These are phyloP conservation scores for Trichocladium uniseriatum DNA, from an alignment of 495 filamentous ascomycete genomes.

Conservation along the genomic window DNA sequence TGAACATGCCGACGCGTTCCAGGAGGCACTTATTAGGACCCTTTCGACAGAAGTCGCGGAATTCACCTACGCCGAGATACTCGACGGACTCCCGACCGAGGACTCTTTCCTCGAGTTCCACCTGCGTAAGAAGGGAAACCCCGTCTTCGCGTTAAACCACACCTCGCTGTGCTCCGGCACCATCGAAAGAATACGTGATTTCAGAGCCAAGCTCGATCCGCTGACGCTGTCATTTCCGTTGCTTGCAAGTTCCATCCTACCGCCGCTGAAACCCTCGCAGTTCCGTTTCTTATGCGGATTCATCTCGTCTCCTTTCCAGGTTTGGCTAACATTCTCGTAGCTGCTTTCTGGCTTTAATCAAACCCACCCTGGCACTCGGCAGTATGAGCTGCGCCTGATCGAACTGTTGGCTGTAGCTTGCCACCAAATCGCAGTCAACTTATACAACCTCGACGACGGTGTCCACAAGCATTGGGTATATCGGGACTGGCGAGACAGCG, in stretches of 20 bases:
- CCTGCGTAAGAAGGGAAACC: background rate
- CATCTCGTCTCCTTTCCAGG: too few relatives aligned
- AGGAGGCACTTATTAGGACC: background rate
- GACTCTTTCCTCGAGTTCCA: constrained; percentile 2
- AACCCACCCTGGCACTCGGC: too few relatives aligned
- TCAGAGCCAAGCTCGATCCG: background rate
- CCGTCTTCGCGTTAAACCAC: background rate
- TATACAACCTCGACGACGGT: too few relatives aligned
- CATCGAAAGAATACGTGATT: background rate
- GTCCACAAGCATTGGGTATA: too few relatives aligned
- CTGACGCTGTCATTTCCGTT: background rate
- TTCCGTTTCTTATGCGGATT: too few relatives aligned
- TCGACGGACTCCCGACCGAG: constrained; percentile 4
- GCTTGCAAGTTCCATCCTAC: background rate
- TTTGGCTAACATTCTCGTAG: too few relatives aligned
- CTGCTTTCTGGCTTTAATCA: too few relatives aligned
- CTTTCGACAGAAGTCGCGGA: constrained; percentile 1
- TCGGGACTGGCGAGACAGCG: too few relatives aligned
- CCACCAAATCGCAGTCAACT: too few relatives aligned
- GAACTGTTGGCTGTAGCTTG: too few relatives aligned
- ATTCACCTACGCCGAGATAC: constrained; percentile 4
- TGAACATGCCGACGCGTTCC: background rate
- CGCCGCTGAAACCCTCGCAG: too few relatives aligned
- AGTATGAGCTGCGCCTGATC: too few relatives aligned
- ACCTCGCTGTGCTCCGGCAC: background rate